phyloP scores from a whole-genome alignment of 768 basidiomycete genomes.

The Coprinopsis marcescibilis region DNA sequence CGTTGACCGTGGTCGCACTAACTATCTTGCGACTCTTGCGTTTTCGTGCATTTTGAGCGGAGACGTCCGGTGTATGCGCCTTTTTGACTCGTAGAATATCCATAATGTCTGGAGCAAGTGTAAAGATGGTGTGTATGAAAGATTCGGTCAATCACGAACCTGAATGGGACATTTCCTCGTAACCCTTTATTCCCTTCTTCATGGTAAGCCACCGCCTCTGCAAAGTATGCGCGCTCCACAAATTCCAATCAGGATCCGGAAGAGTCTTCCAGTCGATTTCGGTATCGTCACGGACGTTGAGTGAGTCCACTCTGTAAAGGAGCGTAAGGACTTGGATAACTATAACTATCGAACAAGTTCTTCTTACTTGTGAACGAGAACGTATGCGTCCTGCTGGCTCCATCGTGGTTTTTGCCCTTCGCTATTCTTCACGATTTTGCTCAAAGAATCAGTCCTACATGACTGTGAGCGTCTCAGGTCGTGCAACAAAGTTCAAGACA shows the following conservation, averaged over 20 bases:
- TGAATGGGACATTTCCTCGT: slow-evolving; percentile 75
- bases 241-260: slow-evolving; percentile 70
- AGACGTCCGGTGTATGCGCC: slow-evolving; percentile 41
- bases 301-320: slow-evolving; percentile 55
- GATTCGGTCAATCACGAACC: slow-evolving; percentile 35
- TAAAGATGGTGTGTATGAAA: neutral
- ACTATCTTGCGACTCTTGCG: slow-evolving; percentile 45
- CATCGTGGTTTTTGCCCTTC: slow-evolving; percentile 68
- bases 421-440: slow-evolving; percentile 59
- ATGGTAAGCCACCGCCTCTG: slow-evolving; percentile 78
- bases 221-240: slow-evolving; percentile 77
- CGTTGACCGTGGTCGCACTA: slow-evolving; percentile 44
- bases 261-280: slow-evolving; percentile 84
- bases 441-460: slow-evolving; percentile 69
- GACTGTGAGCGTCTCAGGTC: slow-evolving; percentile 1
- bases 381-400: slow-evolving; percentile 70
- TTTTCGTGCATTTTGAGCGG: slow-evolving; percentile 23
- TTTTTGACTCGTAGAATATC: slow-evolving; percentile 76
- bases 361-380: slow-evolving; percentile 75
- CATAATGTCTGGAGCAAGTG: slow-evolving; percentile 56
- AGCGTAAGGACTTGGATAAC: neutral
- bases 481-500: slow-evolving; percentile 5
- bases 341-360: neutral
- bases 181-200: slow-evolving; percentile 71
- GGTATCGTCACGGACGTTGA: slow-evolving; percentile 72